These are phyloP conservation scores for Pyrenophora teres DNA, from an alignment of 2,329 filamentous ascomycete species.

Conservation along the genomic window DNA sequence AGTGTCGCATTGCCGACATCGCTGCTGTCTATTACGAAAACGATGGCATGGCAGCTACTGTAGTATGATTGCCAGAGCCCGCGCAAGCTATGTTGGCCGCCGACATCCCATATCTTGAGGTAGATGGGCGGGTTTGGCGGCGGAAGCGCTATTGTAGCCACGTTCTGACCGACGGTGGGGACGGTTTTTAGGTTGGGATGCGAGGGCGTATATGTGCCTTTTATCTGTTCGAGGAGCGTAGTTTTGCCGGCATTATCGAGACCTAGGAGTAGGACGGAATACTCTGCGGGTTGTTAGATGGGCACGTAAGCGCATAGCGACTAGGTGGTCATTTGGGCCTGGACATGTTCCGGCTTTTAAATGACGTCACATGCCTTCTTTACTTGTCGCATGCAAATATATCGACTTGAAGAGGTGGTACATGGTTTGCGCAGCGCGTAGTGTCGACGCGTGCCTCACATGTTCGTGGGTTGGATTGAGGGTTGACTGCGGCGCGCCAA, in stretches of 20 bases:
- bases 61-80: slow-evolving; percentile 97
- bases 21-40: slow-evolving; percentile 95
- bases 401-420: slow-evolving; percentile 95
- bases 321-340: not conserved
- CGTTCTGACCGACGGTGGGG: slow-evolving; percentile 96
- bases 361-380: slow-evolving; percentile 70
- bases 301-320: not conserved
- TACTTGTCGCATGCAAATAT: slow-evolving; percentile 93
- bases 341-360: not conserved
- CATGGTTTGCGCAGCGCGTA: slow-evolving; percentile 59
- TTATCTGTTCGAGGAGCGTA: slow-evolving; percentile 95
- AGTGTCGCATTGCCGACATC: slow-evolving; percentile 86
- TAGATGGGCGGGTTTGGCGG: slow-evolving; percentile 77
- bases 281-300: slow-evolving; percentile 64
- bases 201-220: slow-evolving; percentile 77
- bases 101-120: slow-evolving; percentile 98
- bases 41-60: slow-evolving; percentile 88
- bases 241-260: slow-evolving; percentile 99
- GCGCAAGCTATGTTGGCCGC: slow-evolving; percentile 86
- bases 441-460: slow-evolving; percentile 23
- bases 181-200: slow-evolving; percentile 80
- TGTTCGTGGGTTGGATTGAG: slow-evolving; percentile 13
- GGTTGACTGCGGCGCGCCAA: slow-evolving; percentile 6
- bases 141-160: slow-evolving; percentile 79
- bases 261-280: slow-evolving; percentile 94